Conservation (phyloP, 139 green algal genomes). For the Micractinium sp. region DNA sequence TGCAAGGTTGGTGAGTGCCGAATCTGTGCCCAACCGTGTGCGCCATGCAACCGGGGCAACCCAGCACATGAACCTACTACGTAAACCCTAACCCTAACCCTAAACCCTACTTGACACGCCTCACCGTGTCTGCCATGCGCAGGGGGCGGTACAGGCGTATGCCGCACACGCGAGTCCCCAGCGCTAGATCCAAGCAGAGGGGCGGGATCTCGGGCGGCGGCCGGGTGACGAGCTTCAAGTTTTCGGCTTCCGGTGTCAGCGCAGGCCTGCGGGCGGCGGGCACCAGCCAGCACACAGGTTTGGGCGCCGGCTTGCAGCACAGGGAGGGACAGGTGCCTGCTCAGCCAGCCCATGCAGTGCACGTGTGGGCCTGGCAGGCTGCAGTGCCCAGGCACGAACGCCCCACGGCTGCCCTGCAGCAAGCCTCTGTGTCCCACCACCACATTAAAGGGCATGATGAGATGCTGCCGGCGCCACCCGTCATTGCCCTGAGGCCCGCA, state of each 20-base stretch:
- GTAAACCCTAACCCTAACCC: no score
- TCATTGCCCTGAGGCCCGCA: not conserved
- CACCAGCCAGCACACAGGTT: no score
- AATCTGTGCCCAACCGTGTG: not conserved
- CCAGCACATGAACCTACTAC: no score
- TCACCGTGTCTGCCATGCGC: not conserved
- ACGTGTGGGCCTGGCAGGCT: no score
- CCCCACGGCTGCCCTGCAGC: no score
- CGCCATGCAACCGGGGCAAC: no score
- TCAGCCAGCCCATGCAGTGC: no score
- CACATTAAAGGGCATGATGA: not conserved
- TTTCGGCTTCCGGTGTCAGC: not conserved
- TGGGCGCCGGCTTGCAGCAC: no score
- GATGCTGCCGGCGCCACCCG: not conserved
- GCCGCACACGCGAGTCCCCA: constrained; percentile 19
- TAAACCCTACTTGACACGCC: not conserved
- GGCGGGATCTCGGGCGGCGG: not conserved
- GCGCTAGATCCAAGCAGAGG: constrained; percentile 16
- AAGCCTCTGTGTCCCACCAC: no score
- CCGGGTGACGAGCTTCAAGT: not conserved
- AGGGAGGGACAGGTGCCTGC: no score
- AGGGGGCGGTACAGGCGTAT: constrained; percentile 1
- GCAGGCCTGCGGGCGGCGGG: constrained; percentile 11
- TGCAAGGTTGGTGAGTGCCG: not conserved
- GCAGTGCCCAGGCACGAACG: not conserved